A percentile compares a stretch with the other conserved stretches of the same genome.
phyloP scores from a whole-genome alignment of 805 yeast species.

The Nakazawaea holstii region DNA sequence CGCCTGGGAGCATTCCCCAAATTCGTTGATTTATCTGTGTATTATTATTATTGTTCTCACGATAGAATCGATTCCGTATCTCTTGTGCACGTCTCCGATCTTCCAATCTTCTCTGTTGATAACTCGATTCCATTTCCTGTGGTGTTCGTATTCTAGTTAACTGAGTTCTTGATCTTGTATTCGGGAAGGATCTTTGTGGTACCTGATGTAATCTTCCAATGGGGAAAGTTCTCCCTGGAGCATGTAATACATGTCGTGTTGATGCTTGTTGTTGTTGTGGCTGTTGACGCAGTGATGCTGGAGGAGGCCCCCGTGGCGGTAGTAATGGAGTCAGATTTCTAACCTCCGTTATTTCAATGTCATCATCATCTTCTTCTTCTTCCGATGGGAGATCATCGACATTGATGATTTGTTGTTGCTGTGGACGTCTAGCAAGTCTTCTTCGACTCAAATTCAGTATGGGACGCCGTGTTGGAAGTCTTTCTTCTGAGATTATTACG shows the following conservation, averaged over 20 bases:
- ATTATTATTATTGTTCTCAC: not conserved
- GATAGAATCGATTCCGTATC: not conserved
- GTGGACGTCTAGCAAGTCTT: not conserved
- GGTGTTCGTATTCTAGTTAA: constrained; percentile 8
- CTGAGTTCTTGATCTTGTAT: not conserved
- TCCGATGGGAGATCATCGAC: constrained; percentile 7
- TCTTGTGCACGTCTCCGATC: constrained; percentile 1
- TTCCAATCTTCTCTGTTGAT: not conserved
- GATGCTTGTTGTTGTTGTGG: not conserved
- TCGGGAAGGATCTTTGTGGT: constrained; percentile 2
- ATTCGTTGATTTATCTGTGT: not conserved
- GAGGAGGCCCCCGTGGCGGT: constrained; percentile 1
- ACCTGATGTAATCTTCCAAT: not conserved
- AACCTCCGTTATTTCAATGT: constrained; percentile 11
- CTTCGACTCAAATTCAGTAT: not conserved
- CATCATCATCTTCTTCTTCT: constrained; percentile 11
- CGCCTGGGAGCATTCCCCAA: not conserved
- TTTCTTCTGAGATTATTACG: not conserved
- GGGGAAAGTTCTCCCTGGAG: constrained; percentile 9
- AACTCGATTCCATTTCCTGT: constrained; percentile 2
- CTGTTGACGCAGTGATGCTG: not conserved
- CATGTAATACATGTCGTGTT: constrained; percentile 3
- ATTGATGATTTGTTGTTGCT: not conserved
- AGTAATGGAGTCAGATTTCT: not conserved
- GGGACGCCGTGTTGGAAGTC: not conserved